These are phyloP conservation scores for Nitzschia sp. DNA, from an alignment of 108 stramenopile genomes.

Conservation along the genomic window DNA sequence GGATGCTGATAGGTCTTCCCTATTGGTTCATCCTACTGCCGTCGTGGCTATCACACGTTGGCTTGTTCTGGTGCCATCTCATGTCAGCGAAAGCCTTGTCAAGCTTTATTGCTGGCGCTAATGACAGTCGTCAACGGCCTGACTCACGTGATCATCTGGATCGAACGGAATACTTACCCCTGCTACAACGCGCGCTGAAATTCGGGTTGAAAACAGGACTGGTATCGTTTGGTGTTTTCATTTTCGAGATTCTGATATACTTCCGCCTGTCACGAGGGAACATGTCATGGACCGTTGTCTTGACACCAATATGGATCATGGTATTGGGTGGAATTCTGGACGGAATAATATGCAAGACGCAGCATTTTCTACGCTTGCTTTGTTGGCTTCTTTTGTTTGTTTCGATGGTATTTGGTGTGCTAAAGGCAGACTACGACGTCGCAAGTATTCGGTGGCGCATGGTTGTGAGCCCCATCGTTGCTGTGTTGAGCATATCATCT, in stretches of 20 bases:
- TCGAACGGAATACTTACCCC: constrained; percentile 81
- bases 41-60: constrained; percentile 74
- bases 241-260: constrained; percentile 80
- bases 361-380: constrained; percentile 61
- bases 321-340: constrained; percentile 65
- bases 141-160: constrained; percentile 85
- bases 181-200: constrained; percentile 81
- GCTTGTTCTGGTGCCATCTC: constrained; percentile 67
- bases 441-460: constrained; percentile 45
- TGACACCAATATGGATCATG: constrained; percentile 77
- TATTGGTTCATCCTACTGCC: constrained; percentile 81
- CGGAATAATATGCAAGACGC: constrained; percentile 85
- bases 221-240: constrained; percentile 70
- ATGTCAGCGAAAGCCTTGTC: constrained; percentile 69
- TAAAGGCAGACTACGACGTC: constrained; percentile 68
- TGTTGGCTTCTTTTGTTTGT: constrained; percentile 69
- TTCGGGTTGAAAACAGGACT: constrained; percentile 88
- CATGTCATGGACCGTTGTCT: constrained; percentile 47
- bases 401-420: constrained; percentile 59
- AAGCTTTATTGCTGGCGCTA: constrained; percentile 77
- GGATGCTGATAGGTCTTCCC: constrained; percentile 53
- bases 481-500: constrained; percentile 59
- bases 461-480: constrained; percentile 62
- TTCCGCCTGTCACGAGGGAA: constrained; percentile 43
- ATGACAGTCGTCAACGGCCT: constrained; percentile 73